Evolutionary conservation across 2,329 filamentous ascomycete species (phyloP).

Genomic region (Setomelanomma holmii): DNA sequence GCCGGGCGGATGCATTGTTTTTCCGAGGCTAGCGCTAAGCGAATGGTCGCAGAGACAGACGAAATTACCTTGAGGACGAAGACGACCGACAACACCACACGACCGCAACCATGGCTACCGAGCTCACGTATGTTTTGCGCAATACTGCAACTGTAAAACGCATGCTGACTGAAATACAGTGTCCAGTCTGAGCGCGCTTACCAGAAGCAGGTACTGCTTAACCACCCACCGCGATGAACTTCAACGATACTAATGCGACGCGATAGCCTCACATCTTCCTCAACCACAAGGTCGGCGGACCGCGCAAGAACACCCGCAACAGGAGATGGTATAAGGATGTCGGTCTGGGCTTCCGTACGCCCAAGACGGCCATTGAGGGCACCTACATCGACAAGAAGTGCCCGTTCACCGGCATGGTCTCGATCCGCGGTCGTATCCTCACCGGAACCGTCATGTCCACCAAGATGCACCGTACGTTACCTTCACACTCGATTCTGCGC

Average conservation of each 20-base stretch:
- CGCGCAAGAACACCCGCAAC: conserved; percentile 50
- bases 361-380: conserved; percentile 98
- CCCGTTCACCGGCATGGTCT: conserved; percentile 98
- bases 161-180: conserved; percentile 66
- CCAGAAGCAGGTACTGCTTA: conserved; percentile 72
- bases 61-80: conserved; percentile 21
- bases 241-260: conserved; percentile 39
- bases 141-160: conserved; percentile 4
- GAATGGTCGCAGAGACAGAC: conserved; percentile 11
- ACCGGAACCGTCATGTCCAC: conserved; percentile 99
- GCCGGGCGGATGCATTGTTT: background rate
- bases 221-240: conserved; percentile 18
- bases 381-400: conserved; percentile 99
- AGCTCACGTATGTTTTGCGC: conserved; percentile 49
- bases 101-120: conserved; percentile 54
- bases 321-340: conserved; percentile 99
- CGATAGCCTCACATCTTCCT: conserved; percentile 98
- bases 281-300: conserved; percentile 89
- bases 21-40: conserved; percentile 16
- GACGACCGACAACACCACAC: conserved; percentile 43
- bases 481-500: background rate
- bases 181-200: conserved; percentile 99
- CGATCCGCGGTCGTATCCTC: conserved; percentile 99
- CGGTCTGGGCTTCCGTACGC: conserved; percentile 98
- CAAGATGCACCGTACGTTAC: conserved; percentile 91